Conservation (phyloP, 345 rosid species). For the Lepidium sativum region DNA sequence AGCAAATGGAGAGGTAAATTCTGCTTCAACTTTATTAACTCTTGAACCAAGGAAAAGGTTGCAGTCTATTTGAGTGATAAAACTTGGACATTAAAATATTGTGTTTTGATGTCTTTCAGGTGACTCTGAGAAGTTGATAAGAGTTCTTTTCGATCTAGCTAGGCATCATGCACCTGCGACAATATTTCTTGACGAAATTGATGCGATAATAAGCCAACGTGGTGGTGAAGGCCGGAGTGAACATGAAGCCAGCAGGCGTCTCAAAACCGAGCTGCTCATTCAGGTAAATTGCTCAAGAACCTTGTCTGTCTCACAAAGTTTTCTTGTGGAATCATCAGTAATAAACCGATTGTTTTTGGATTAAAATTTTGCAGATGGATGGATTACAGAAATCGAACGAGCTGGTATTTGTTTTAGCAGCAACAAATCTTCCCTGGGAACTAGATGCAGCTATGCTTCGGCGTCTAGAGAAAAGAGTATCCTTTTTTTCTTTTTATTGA, state of each 20-base stretch:
- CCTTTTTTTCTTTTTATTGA: conserved; percentile 28
- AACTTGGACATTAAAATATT: neutral
- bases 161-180: conserved; percentile 97
- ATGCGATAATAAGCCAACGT: conserved; percentile 93
- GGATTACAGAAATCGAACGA: conserved; percentile 74
- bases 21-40: neutral
- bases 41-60: neutral
- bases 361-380: conserved; percentile 69
- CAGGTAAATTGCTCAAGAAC: conserved; percentile 49
- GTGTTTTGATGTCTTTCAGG: conserved; percentile 41
- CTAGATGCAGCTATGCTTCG: conserved; percentile 97
- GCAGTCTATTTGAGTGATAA: neutral
- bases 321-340: neutral
- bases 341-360: conserved; percentile 3
- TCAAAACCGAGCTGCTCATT: conserved; percentile 96
- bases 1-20: conserved; percentile 84
- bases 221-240: conserved; percentile 96
- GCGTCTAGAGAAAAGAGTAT: conserved; percentile 96
- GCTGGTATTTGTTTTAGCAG: conserved; percentile 94
- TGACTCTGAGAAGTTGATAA: conserved; percentile 90
- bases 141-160: conserved; percentile 91
- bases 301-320: neutral
- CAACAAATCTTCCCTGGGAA: conserved; percentile 98
- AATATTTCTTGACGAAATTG: conserved; percentile 94
- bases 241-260: conserved; percentile 98